Base-by-base conservation (phyloP, 2,329 filamentous ascomycete genomes). In the Fusarium sp. region DNA sequence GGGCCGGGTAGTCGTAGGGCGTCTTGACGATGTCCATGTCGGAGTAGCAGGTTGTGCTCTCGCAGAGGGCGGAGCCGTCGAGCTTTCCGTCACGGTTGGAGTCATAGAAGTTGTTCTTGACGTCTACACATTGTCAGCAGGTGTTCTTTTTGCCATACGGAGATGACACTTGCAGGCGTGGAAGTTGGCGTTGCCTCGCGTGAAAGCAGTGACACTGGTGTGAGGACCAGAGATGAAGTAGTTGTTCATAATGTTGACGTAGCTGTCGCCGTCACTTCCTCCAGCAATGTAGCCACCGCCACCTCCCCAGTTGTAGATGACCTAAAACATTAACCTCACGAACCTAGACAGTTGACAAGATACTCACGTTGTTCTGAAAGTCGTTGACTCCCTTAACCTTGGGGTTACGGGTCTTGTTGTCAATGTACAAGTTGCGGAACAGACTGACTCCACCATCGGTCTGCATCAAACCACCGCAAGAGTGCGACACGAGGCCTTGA, bases 381-480 rank as follows among this genome's bases (percentile, higher is more conserved):
- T 87, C 84, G 23, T 86, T 87, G 3, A 84, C 81, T 1, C 84
- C 85, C 73, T 87, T 87, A 53, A 86, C 84, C 64, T 86, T 86
- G 1, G 85, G 85, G 63, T 87, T 86, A 1, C 85, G 80, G 9
- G 84, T 87, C 73, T 87, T 86, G 68, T 85, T 87, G 65, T 86
- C 84, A 59, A 86, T 83, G 72, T 86, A 87, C 31, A 87, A 73
- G 69, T 87, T 87, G 4, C 85, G 79, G 74, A 86, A 86, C 4
- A 85, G 78, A 14, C 81, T 83, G 33, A 86, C 76, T 10, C 84
- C 83, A 8, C 81, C 81, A 23, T 83, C 77, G 1, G 83, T 84
- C 74, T 86, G 81, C 73, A 86, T 84, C 16, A 86, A 73, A 1
- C 84, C 83, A 6, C 83, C 84, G 58, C 84, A 85, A 1, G 82